Percentiles rank a stretch among this genome's conserved stretches.
Evolutionary conservation across 2,329 filamentous ascomycete species (phyloP).

Genomic region (Aspergillus transmontanensis): DNA sequence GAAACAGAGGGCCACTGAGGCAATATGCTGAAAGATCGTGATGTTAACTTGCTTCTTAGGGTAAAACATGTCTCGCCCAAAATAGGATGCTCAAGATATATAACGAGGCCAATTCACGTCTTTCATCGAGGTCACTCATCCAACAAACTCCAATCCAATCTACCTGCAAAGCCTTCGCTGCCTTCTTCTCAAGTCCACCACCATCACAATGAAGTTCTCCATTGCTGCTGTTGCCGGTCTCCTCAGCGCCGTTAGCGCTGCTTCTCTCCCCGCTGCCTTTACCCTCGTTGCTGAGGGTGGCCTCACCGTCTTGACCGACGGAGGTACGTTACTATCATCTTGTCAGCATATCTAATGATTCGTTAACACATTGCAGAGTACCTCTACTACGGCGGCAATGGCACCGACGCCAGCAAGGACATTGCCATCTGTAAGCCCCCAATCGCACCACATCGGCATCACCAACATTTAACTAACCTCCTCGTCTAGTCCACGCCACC

Average conservation of each 20-base stretch:
- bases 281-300: conserved; percentile 32
- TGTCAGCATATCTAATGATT: background rate
- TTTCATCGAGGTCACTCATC: no score
- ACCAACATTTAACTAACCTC: background rate
- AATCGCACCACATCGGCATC: no score
- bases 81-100: background rate
- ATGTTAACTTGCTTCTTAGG: background rate
- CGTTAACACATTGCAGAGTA: conserved; percentile 18
- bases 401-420: conserved; percentile 19
- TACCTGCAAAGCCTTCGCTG: background rate
- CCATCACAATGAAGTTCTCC: conserved; percentile 31
- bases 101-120: background rate
- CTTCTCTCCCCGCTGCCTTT: conserved; percentile 26
- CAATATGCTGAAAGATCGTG: background rate
- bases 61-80: conserved; percentile 2
- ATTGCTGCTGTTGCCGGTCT: conserved; percentile 27
- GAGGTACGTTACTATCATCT: conserved; percentile 19
- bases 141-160: background rate
- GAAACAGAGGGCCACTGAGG: background rate
- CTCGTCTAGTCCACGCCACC: conserved; percentile 16
- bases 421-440: conserved; percentile 25
- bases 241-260: conserved; percentile 25
- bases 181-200: background rate
- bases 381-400: conserved; percentile 24
- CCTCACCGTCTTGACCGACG: conserved; percentile 27